Conservation (phyloP, 768 basidiomycete genomes). For the Kwoniella heveanensis region DNA sequence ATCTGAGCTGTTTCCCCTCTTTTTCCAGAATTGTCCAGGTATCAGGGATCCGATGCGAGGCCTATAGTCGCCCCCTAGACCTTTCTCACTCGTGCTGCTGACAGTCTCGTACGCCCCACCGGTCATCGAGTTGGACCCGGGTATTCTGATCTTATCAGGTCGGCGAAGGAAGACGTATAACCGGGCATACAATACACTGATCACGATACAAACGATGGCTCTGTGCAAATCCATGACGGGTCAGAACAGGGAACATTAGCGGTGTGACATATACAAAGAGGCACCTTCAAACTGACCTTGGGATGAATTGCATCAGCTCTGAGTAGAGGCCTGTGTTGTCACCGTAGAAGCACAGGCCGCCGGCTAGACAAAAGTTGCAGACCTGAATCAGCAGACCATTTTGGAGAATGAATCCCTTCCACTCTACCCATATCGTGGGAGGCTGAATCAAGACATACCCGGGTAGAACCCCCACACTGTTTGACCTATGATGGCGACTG, state of each 20-base stretch:
- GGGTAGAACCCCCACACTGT: constrained; percentile 48
- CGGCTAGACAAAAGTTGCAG: constrained; percentile 22
- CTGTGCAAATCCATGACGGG: too few relatives aligned
- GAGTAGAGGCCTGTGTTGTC: constrained; percentile 50
- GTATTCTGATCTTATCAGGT: constrained; percentile 54
- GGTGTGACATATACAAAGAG: too few relatives aligned
- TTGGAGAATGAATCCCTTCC: too few relatives aligned
- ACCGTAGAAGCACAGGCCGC: constrained; percentile 54
- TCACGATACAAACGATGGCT: constrained; percentile 49
- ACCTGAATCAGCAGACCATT: too few relatives aligned
- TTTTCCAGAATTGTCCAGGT: constrained; percentile 2
- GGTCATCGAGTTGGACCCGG: constrained; percentile 33
- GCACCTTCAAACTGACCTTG: constrained; percentile 40
- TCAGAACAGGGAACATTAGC: too few relatives aligned
- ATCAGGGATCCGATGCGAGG: constrained; percentile 9
- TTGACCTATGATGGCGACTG: constrained; percentile 42
- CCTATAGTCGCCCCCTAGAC: not conserved
- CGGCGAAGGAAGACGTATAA: constrained; percentile 57
- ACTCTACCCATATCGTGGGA: too few relatives aligned
- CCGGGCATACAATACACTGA: constrained; percentile 52
- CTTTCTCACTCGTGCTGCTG: constrained; percentile 6
- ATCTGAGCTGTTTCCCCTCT: constrained; percentile 9
- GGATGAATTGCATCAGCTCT: constrained; percentile 56
- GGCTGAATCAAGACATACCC: constrained; percentile 35
- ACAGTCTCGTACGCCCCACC: constrained; percentile 19